Evolutionary conservation across 2,329 filamentous ascomycete genomes (phyloP), one percentile per base, ranked within the genome.

Genomic region (Polychaeton citri): DNA sequence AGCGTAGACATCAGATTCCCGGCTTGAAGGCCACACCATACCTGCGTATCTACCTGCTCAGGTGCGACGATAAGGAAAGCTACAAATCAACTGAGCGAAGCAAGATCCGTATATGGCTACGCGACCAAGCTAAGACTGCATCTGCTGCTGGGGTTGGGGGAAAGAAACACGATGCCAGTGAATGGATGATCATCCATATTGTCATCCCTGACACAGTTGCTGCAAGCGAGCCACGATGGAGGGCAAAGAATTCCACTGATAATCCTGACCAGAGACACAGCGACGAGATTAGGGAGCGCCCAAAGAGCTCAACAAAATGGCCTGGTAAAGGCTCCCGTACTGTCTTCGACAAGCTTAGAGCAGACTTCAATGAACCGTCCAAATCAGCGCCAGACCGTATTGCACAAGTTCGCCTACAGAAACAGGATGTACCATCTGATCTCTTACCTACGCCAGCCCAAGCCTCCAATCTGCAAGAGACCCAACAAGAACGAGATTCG

Each of bases 151-250:
- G 24, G 5, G 15, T 15, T 15, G 15, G 15, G 5, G 83, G 68
- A 50, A 78, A 74, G 15, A 90, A 92, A 43, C 90, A 98, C 53
- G 88, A 98, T 63, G 88, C 90, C 1, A 94, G 81, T 48, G 90
- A 98, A 59, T 96, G 87, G 82, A 66, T 98, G 45, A 83, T 98
- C 37, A 55, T 98, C 16, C 90, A 98, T 56, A 83, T 98, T 18
- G 82, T 95, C 9, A 68, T 93, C 13, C 87, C 88, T 10, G 87
- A 93, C 43, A 88, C 84, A 0, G 68, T 74, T 10, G 85, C 84
- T 1, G 78, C 83, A 16, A 81, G 77, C 2, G 84, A 92, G 53
- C 82, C 84, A 10, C 71, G 81, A 42, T 73, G 67, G 38, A 72
- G 69, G 37, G 63, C 67, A 17, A 54, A 68, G 18, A 59, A 56